Evolutionary conservation across 2,329 filamentous ascomycete species (phyloP).

Genomic region (Orbilia blumenaviensis): DNA sequence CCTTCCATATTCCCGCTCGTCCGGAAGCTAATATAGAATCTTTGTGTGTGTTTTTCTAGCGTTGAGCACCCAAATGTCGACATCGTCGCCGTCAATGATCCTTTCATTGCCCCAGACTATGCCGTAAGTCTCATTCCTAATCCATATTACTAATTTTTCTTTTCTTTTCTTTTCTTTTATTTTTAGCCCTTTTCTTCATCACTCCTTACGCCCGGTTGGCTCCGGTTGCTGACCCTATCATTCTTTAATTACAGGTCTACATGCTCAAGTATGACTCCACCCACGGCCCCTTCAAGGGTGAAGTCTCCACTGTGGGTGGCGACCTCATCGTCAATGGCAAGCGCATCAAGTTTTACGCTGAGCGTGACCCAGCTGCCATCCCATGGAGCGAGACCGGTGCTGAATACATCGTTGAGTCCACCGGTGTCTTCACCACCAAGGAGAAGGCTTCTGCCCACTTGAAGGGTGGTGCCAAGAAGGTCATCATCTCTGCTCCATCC

Average conservation of each 20-base stretch:
- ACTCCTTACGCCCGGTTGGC: too few relatives aligned
- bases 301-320: slow-evolving; percentile 73
- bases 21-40: slow-evolving; percentile 19
- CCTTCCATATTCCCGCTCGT: neutral
- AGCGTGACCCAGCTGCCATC: slow-evolving; percentile 88
- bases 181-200: too few relatives aligned
- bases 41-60: slow-evolving; percentile 61
- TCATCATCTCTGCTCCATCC: slow-evolving; percentile 79
- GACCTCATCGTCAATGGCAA: slow-evolving; percentile 88
- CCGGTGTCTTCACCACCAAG: slow-evolving; percentile 98
- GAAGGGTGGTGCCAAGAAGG: slow-evolving; percentile 98
- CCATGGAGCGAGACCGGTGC: slow-evolving; percentile 88
- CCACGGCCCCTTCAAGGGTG: slow-evolving; percentile 96
- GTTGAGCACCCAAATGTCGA: slow-evolving; percentile 88
- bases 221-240: neutral
- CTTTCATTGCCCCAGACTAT: slow-evolving; percentile 98
- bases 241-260: slow-evolving; percentile 74
- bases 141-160: too few relatives aligned
- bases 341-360: slow-evolving; percentile 91
- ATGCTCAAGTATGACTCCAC: slow-evolving; percentile 99
- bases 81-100: slow-evolving; percentile 97
- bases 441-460: slow-evolving; percentile 95
- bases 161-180: neutral
- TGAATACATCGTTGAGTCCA: slow-evolving; percentile 96
- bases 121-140: slow-evolving; percentile 77